Evolutionary conservation across 805 yeast species (phyloP), one percentile per base, ranked within the genome.

Genomic region (Starmerella ratchasimensis): DNA sequence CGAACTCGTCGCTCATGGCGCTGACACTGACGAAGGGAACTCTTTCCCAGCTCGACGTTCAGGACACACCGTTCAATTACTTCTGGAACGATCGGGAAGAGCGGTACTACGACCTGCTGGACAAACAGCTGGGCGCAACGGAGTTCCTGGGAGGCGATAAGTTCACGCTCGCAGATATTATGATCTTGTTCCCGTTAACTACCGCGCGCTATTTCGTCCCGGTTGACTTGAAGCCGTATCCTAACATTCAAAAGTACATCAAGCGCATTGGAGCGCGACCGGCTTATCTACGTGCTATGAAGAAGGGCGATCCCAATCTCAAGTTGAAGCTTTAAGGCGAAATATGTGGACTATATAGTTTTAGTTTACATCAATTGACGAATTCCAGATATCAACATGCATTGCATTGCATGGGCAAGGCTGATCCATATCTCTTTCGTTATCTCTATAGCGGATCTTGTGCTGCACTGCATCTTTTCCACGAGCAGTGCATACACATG

Each of bases 101-200:
- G 18, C 45, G 42, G 28, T 61, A 63, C 33, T 49, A 71, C 43
- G 53, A 55, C 3, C 62, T 53, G 44, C 51, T 72, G 35, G 74
- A 72, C 32, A 45, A 46, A 5, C 51, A 49, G 31, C 53, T 71
- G 28, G 57, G 64, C 38, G 71, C 65, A 49, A 51, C 53, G 18
- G 75, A 74, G 3, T 77, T 58, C 57, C 54, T 74, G 14, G 80
- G 72, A 28, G 80, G 80, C 30, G 68, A 68, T 45, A 70, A 67
- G 38, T 50, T 73, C 34, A 60, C 72, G 16, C 62, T 72, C 46
- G 79, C 78, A 4, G 84, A 77, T 53, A 63, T 76, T 39, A 61
- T 73, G 37, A 19, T 31, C 14, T 6, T 31, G 19, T 37, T 37
- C 31, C 31, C 35, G 10, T 24, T 37, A 7, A 26, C 39, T 11